Evolutionary conservation across 306 rosid species (phyloP).

Genomic region (Cicer yamashitae): DNA sequence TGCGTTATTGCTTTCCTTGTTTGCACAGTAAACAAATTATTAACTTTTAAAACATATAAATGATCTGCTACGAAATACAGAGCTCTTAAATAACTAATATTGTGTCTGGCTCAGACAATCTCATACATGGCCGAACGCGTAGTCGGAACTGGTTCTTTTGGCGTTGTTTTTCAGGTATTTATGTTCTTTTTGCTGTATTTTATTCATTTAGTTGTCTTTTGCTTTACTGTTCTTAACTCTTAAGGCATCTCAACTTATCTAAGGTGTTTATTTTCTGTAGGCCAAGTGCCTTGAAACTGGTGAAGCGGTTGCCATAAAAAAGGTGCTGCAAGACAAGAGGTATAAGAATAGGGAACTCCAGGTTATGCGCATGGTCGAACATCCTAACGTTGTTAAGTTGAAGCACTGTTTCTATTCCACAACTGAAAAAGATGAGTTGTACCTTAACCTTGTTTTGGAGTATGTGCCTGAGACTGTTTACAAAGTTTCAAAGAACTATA

Average conservation of each 20-base stretch:
- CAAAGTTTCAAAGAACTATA: conserved; percentile 73
- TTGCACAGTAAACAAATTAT: neutral
- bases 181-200: conserved; percentile 29
- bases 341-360: conserved; percentile 93
- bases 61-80: neutral
- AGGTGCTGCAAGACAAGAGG: conserved; percentile 94
- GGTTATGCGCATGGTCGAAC: conserved; percentile 81
- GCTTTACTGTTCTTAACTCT: neutral
- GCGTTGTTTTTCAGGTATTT: conserved; percentile 91
- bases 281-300: conserved; percentile 90
- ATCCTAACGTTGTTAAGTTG: conserved; percentile 75
- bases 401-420: conserved; percentile 92
- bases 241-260: neutral
- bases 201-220: conserved; percentile 6
- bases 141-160: conserved; percentile 95
- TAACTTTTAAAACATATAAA: conserved; percentile 7
- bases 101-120: conserved; percentile 62
- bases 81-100: conserved; percentile 27
- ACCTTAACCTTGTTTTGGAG: conserved; percentile 95
- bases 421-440: conserved; percentile 83
- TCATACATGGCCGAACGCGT: conserved; percentile 96
- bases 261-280: conserved; percentile 47
- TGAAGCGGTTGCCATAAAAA: conserved; percentile 86
- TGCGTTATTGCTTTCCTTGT: neutral
- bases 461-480: conserved; percentile 84